phyloP scores from a whole-genome alignment of 73 alveolate species.

The Stentor coeruleus region DNA sequence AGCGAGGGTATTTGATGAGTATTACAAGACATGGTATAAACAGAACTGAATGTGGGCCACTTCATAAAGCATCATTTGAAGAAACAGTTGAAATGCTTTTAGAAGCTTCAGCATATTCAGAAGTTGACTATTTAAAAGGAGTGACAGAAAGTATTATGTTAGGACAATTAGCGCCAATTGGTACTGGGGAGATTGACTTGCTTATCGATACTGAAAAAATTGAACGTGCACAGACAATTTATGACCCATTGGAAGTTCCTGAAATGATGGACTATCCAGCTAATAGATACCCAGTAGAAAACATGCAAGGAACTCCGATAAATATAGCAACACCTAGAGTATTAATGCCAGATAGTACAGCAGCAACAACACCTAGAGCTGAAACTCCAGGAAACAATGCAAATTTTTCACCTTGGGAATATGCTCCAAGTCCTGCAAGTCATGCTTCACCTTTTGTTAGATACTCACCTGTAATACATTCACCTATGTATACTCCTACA shows the following conservation, averaged over 20 bases:
- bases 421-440: constrained; percentile 26
- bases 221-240: constrained; percentile 8
- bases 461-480: constrained; percentile 26
- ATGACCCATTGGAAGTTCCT: constrained; percentile 6
- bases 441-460: constrained; percentile 14
- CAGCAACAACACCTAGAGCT: constrained; percentile 3
- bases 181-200: constrained; percentile 56
- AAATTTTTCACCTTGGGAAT: constrained; percentile 22
- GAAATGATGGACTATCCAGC: constrained; percentile 22
- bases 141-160: constrained; percentile 94
- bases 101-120: constrained; percentile 98
- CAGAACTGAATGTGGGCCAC: constrained; percentile 94
- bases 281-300: not conserved
- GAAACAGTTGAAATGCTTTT: constrained; percentile 99
- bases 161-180: constrained; percentile 95
- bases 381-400: constrained; percentile 24
- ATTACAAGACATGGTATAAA: constrained; percentile 99
- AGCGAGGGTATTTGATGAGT: constrained; percentile 93
- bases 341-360: not conserved
- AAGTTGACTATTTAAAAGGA: constrained; percentile 84
- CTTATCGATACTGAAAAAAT: constrained; percentile 35
- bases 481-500: constrained; percentile 18
- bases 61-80: constrained; percentile 80
- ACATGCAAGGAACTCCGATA: constrained; percentile 22
- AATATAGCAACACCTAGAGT: constrained; percentile 26